Percentiles rank a stretch among this genome's conserved stretches.
Conservation (phyloP, 1,284 basidiomycete species). For the Fomitopsis betulina region DNA sequence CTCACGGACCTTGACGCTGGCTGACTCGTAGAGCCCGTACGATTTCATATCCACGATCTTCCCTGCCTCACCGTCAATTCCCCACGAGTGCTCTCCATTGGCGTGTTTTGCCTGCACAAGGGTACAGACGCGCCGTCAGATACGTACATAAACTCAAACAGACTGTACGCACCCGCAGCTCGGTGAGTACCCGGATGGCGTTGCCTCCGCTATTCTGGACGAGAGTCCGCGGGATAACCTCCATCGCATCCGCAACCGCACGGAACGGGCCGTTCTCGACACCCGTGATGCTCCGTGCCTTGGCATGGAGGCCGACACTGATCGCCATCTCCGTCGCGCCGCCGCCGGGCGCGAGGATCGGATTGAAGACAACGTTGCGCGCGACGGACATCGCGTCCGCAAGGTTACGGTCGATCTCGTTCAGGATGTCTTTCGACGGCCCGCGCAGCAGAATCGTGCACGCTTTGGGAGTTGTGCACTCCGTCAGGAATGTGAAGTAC, state of each 20-base stretch:
- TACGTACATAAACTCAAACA: not conserved
- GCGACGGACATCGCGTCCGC: slow-evolving; percentile 98
- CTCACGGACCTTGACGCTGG: slow-evolving; percentile 80
- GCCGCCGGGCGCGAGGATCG: slow-evolving; percentile 86
- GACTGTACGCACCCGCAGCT: slow-evolving; percentile 57
- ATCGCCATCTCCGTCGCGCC: slow-evolving; percentile 99
- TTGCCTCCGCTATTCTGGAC: slow-evolving; percentile 97
- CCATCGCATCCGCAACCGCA: slow-evolving; percentile 94
- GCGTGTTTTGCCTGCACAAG: slow-evolving; percentile 83
- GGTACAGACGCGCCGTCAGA: not conserved
- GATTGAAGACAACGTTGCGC: slow-evolving; percentile 96
- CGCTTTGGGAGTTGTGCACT: slow-evolving; percentile 92
- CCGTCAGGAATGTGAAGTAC: slow-evolving; percentile 96
- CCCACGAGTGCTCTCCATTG: slow-evolving; percentile 86
- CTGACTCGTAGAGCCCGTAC: slow-evolving; percentile 92
- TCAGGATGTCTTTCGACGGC: slow-evolving; percentile 96
- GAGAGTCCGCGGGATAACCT: slow-evolving; percentile 94
- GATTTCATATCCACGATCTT: slow-evolving; percentile 95
- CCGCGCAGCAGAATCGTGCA: slow-evolving; percentile 99
- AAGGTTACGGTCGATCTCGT: slow-evolving; percentile 97
- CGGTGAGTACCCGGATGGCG: slow-evolving; percentile 89
- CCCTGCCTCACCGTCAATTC: slow-evolving; percentile 93
- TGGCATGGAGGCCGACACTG: slow-evolving; percentile 83
- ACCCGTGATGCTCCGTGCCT: slow-evolving; percentile 76
- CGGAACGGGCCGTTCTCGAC: slow-evolving; percentile 89